Conservation (phyloP, 441 rosid genomes). For the Syzygium syzygioides region DNA sequence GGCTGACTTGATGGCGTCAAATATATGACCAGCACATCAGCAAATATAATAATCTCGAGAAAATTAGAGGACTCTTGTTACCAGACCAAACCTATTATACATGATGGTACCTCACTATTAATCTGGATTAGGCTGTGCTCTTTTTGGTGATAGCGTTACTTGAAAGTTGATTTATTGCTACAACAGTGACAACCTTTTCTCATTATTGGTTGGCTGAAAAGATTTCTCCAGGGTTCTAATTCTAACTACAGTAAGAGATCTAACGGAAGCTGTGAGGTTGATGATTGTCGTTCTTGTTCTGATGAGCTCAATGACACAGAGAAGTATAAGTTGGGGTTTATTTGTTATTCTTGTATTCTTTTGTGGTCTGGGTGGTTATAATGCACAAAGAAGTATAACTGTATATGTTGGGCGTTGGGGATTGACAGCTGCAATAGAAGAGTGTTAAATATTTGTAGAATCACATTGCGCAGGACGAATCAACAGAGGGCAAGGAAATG, state of each 20-base stretch:
- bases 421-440: neutral
- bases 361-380: neutral
- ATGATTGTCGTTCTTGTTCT: neutral
- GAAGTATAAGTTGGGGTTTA: neutral
- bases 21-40: neutral
- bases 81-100: neutral
- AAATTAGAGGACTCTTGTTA: neutral
- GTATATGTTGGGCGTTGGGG: neutral
- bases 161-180: neutral
- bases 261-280: neutral
- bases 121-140: neutral
- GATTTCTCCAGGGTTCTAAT: neutral
- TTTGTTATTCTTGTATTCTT: neutral
- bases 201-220: neutral
- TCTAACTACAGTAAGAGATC: neutral
- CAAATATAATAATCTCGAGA: neutral
- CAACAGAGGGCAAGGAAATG: neutral
- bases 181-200: neutral
- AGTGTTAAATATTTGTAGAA: neutral
- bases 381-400: neutral
- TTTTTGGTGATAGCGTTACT: neutral
- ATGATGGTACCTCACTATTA: neutral
- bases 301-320: neutral
- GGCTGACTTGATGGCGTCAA: neutral
- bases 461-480: neutral